Percentiles rank a stretch among this genome's conserved stretches.
Conservation (phyloP, 169 alveolate genomes). For the Eimeria acervulina region DNA sequence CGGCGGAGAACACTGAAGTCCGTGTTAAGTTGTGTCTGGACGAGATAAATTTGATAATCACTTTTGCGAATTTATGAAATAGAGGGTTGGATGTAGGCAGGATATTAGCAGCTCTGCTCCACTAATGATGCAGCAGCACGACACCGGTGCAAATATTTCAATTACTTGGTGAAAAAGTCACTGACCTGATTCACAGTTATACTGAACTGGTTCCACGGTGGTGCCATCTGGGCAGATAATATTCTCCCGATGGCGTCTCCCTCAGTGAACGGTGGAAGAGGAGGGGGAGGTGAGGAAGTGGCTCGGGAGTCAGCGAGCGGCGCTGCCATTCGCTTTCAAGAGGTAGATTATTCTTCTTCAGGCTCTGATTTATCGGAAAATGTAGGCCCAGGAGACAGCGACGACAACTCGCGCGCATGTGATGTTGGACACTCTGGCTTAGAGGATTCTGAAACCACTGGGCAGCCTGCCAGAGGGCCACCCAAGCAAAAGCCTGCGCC, state of each 20-base stretch:
- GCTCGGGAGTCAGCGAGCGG: not conserved
- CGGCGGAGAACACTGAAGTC: not conserved
- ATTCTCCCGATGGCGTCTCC: conserved; percentile 10
- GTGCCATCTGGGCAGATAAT: not conserved
- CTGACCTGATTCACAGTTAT: not conserved
- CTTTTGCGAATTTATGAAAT: too few species aligned
- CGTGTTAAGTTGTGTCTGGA: too few species aligned
- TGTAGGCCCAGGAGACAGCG: not conserved
- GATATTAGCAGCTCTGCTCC: not conserved
- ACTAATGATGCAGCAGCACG: not conserved
- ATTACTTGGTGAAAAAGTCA: not conserved
- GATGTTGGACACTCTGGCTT: not conserved
- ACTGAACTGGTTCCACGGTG: not conserved
- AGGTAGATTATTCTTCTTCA: not conserved
- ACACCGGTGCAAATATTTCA: not conserved
- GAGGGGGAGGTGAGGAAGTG: not conserved
- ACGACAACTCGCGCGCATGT: not conserved
- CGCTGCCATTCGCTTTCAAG: conserved; percentile 29
- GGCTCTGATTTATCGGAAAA: not conserved
- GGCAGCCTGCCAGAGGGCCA: not conserved
- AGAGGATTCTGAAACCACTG: not conserved
- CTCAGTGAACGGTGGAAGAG: not conserved
- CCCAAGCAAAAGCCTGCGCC: not conserved
- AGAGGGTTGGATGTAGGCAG: not conserved
- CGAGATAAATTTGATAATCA: too few species aligned